Evolutionary conservation across 2,329 filamentous ascomycete species (phyloP), one percentile per base, ranked within the genome.

Genomic region (Pezicula rhizophila): DNA sequence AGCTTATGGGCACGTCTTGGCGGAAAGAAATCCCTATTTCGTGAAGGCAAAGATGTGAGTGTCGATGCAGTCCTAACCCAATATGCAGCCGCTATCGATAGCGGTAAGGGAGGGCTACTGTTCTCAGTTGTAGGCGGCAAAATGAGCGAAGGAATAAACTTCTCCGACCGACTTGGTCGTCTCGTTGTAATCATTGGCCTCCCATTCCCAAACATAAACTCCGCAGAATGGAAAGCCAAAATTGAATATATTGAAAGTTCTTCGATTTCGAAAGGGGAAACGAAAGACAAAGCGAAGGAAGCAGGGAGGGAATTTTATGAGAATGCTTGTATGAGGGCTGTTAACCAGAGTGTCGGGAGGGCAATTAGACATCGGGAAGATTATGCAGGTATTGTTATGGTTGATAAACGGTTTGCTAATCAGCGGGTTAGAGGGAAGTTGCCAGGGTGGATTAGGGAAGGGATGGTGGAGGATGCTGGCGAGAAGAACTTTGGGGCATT

Each of bases 71-170:
- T 91, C 0, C 78, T 99, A 3, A 71, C 78, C 33, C 76, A 81
- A 14, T 99, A 97, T 66, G 81, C 80, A 7, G 68, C 77, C 20
- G 82, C 85, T 3, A 84, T 97, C 34, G 74, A 65, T 58, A 69
- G 63, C 37, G 75, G 66, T 2, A 74, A 77, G 42, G 91, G 91
- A 0, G 92, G 87, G 0, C 70, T 97, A 0, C 77, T 99, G 0
- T 78, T 99, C 23, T 91, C 89, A 47, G 91, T 99, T 3, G 85
- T 99, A 2, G 92, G 92, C 47, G 93, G 93, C 12, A 95, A 92
- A 57, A 85, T 99, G 70, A 95, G 89, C 50, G 93, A 99, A 69
- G 93, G 93, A 56, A 99, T 99, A 71, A 99, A 99, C 69, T 99
- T 99, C 70, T 92, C 89, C 0, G 91, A 99, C 68, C 76, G 78